Evolutionary conservation across 1,139 yeast species (phyloP), one percentile per base, ranked within the genome.

Genomic region (Hansenula anomala): DNA sequence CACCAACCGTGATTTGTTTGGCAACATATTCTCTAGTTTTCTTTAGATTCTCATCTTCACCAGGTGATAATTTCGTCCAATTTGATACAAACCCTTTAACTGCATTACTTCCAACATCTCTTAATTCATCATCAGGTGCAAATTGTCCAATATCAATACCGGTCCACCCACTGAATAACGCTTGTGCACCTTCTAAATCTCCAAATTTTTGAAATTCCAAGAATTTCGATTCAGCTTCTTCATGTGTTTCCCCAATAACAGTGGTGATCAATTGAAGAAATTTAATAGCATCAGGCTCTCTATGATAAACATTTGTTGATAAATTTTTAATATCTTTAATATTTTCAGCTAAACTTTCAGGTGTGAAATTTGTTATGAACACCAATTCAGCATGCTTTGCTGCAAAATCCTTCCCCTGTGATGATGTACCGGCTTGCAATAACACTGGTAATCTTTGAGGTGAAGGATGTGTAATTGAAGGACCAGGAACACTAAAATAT

Each of bases 301-400:
- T 45, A 8, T 52, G 54, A 38, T 49, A 60, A 36, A 56, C 54
- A 14, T 42, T 44, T 13, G 43, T 45, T 6, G 64, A 64, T 6
- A 61, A 26, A 17, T 46, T 47, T 36, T 58, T 62, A 27, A 63
- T 54, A 27, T 54, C 58, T 8, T 52, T 45, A 31, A 62, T 61
- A 40, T 60, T 56, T 14, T 42, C 49, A 6, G 51, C 58, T 22
- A 63, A 54, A 13, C 49, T 50, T 36, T 59, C 18, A 71, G 71
- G 38, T 66, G 70, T 63, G 2, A 66, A 55, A 10, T 52, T 51
- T 26, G 48, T 38, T 17, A 65, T 55, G 45, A 67, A 67, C 10
- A 65, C 63, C 12, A 58, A 60, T 45, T 67, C 73, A 1, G 71
- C 72, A 47, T 66, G 60, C 41, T 59, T 59, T 15, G 73, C 72